A percentile compares a stretch with the other conserved stretches of the same genome.
Conservation (phyloP, 116 monocot genomes). For the Zostera marina region DNA sequence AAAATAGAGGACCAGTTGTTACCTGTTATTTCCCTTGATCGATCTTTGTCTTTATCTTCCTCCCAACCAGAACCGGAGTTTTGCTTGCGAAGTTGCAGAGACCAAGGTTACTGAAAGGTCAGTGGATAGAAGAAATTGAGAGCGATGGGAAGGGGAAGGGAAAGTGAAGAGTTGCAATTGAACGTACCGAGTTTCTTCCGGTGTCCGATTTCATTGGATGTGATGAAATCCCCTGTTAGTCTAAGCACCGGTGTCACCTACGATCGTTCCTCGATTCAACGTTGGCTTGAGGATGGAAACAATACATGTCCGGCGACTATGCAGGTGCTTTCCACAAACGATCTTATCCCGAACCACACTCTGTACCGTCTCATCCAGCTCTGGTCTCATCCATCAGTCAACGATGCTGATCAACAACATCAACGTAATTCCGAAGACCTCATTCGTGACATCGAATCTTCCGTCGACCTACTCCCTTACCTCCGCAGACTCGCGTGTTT, state of each 20-base stretch:
- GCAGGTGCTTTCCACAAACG: conserved; percentile 59
- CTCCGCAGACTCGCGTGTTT: not conserved
- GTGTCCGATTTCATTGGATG: conserved; percentile 88
- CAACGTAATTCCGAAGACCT: conserved; percentile 8
- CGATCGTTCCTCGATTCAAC: conserved; percentile 76
- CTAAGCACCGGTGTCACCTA: conserved; percentile 95
- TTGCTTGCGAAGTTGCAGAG: not conserved
- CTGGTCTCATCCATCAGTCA: conserved; percentile 21
- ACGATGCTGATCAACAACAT: not conserved
- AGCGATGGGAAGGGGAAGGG: not conserved
- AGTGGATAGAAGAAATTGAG: not conserved
- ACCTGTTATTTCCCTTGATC: not conserved
- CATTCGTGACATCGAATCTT: conserved; percentile 12
- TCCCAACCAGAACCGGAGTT: not conserved
- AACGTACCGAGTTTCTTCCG: conserved; percentile 59
- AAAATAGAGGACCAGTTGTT: not conserved
- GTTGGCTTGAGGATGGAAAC: conserved; percentile 79
- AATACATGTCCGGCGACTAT: conserved; percentile 82
- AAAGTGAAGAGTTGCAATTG: conserved; percentile 9
- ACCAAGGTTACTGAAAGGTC: not conserved
- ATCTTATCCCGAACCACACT: conserved; percentile 75
- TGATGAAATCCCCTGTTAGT: conserved; percentile 87
- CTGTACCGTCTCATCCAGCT: conserved; percentile 73
- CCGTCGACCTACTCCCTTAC: conserved; percentile 6
- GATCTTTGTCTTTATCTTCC: not conserved